These are phyloP conservation scores for Lactifluus echinatus DNA, from an alignment of 768 basidiomycete species.

Conservation along the genomic window DNA sequence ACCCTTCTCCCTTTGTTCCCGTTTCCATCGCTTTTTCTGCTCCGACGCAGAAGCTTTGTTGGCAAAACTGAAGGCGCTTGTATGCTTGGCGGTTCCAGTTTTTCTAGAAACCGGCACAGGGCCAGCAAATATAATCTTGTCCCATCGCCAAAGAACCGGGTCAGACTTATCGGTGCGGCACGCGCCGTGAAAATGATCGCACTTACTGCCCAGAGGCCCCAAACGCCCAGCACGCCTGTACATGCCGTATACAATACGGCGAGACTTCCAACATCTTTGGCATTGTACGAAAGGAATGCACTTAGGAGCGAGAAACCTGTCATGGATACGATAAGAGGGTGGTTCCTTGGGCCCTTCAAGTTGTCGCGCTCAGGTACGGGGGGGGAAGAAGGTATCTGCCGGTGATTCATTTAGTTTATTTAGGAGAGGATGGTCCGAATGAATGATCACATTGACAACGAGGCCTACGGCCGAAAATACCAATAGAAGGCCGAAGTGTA, in stretches of 20 bases:
- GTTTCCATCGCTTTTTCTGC: slow-evolving; percentile 30
- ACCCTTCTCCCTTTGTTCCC: slow-evolving; percentile 15
- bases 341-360: slow-evolving; percentile 29
- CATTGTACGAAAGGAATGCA: slow-evolving; percentile 61
- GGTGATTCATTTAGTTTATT: neutral
- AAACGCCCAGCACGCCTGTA: slow-evolving; percentile 45
- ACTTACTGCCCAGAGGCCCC: slow-evolving; percentile 68
- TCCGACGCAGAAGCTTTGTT: slow-evolving; percentile 43
- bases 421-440: neutral
- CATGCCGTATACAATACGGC: slow-evolving; percentile 42
- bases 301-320: slow-evolving; percentile 45
- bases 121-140: slow-evolving; percentile 53
- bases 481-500: slow-evolving; percentile 58
- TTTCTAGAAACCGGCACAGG: slow-evolving; percentile 51
- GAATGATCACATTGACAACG: slow-evolving; percentile 44
- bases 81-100: slow-evolving; percentile 77
- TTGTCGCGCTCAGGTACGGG: slow-evolving; percentile 24
- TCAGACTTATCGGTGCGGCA: neutral
- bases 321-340: slow-evolving; percentile 59
- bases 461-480: slow-evolving; percentile 46
- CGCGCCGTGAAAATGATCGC: neutral
- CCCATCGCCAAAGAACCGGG: neutral
- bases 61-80: slow-evolving; percentile 70
- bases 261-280: slow-evolving; percentile 46
- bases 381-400: slow-evolving; percentile 38